A percentile compares a stretch with the other conserved stretches of the same genome.
Evolutionary conservation across 805 yeast genomes (phyloP).

Genomic region (Hanseniaspora meyeri): DNA sequence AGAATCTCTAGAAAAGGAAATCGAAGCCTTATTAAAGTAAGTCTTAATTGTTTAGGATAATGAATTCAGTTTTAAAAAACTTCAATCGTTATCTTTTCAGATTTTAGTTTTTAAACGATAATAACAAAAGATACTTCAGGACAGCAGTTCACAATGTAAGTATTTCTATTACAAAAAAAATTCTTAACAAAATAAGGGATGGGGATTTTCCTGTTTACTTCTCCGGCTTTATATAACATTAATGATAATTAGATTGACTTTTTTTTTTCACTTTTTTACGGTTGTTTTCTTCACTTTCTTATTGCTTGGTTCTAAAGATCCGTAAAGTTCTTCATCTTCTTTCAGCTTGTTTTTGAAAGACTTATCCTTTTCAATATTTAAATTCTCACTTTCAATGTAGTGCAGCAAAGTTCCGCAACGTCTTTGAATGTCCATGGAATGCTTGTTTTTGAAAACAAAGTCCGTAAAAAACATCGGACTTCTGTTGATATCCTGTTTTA

Average conservation of each 20-base stretch:
- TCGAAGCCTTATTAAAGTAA: slow-evolving; percentile 36
- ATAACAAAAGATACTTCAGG: too few species aligned
- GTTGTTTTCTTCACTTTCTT: not conserved
- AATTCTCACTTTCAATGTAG: slow-evolving; percentile 62
- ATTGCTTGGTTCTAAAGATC: not conserved
- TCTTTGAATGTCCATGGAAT: slow-evolving; percentile 64
- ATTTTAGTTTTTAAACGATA: too few species aligned
- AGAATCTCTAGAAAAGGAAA: slow-evolving; percentile 34
- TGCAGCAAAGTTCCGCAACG: slow-evolving; percentile 69
- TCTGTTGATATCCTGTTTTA: slow-evolving; percentile 59
- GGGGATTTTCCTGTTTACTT: too few species aligned
- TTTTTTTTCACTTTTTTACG: too few species aligned
- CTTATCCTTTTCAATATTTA: slow-evolving; percentile 22
- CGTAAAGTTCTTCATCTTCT: slow-evolving; percentile 21
- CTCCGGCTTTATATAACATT: too few species aligned
- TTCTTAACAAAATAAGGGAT: too few species aligned
- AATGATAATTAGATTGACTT: too few species aligned
- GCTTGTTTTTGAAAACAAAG: slow-evolving; percentile 72
- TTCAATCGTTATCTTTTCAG: too few species aligned
- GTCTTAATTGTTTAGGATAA: too few species aligned
- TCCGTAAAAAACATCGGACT: slow-evolving; percentile 76
- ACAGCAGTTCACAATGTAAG: too few species aligned
- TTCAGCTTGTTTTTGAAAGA: slow-evolving; percentile 21
- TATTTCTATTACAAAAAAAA: too few species aligned
- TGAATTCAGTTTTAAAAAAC: too few species aligned